phyloP scores from a whole-genome alignment of 352 stramenopile genomes.

The Phytophthora pisi region DNA sequence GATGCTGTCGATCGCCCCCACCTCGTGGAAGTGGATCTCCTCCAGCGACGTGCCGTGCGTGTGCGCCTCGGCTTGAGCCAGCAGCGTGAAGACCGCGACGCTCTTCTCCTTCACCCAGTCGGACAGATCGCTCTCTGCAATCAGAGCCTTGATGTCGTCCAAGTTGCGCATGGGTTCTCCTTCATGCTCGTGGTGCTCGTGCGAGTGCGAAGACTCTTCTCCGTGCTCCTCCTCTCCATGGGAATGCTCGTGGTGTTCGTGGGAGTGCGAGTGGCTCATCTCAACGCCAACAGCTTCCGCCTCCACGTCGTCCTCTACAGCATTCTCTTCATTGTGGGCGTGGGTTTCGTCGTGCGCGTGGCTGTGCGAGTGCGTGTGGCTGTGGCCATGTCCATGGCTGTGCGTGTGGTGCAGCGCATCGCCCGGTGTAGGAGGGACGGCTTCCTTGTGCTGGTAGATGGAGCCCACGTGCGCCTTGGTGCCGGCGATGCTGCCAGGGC shows the following conservation, averaged over 20 bases:
- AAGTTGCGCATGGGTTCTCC: slow-evolving; percentile 92
- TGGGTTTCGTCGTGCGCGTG: slow-evolving; percentile 36
- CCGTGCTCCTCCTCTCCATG: too few species aligned
- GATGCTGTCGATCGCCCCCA: slow-evolving; percentile 97
- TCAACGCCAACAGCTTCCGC: slow-evolving; percentile 4
- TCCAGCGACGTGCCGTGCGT: slow-evolving; percentile 94
- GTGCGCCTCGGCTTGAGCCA: slow-evolving; percentile 93
- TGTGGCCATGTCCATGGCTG: slow-evolving; percentile 29
- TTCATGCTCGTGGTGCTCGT: slow-evolving; percentile 37
- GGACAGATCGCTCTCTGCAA: slow-evolving; percentile 84
- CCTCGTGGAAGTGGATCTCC: slow-evolving; percentile 97
- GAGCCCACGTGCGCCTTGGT: slow-evolving; percentile 90
- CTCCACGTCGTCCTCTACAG: slow-evolving; percentile 5
- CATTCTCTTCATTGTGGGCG: slow-evolving; percentile 11
- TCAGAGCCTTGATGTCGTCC: slow-evolving; percentile 86
- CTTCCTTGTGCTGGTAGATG: slow-evolving; percentile 82
- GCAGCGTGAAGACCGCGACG: slow-evolving; percentile 89
- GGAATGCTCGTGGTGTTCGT: slow-evolving; percentile 31
- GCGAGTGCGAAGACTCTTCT: slow-evolving; percentile 10
- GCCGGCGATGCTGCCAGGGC: slow-evolving; percentile 89
- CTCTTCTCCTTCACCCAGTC: slow-evolving; percentile 89
- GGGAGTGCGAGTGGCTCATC: slow-evolving; percentile 30
- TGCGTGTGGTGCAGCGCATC: slow-evolving; percentile 20
- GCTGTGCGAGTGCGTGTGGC: slow-evolving; percentile 29
- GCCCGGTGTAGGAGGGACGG: slow-evolving; percentile 32